Conservation (phyloP, 176 grass and related monocot species). For the Carex scoparia region DNA sequence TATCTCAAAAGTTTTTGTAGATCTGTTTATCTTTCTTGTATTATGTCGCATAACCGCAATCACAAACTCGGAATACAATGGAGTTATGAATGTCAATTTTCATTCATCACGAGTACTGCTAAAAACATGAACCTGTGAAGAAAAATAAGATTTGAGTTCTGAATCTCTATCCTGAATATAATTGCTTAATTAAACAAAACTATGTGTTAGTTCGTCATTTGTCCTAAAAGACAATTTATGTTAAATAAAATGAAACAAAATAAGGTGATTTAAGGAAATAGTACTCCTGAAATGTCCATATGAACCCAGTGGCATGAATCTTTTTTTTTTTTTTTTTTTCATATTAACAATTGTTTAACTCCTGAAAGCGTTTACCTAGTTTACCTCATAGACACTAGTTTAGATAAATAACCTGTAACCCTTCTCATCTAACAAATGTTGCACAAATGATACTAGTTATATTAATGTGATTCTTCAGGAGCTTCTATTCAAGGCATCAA, state of each 20-base stretch:
- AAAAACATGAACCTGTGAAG: not conserved
- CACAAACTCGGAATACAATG: not conserved
- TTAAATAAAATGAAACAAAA: not conserved
- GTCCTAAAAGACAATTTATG: not conserved
- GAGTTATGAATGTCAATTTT: not conserved
- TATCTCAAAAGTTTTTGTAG: not conserved
- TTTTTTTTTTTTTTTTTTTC: not conserved
- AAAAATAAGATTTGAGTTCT: too few relatives aligned
- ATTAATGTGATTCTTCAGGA: constrained; percentile 7
- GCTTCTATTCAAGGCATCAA: constrained; percentile 38
- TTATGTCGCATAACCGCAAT: not conserved
- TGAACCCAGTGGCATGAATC: not conserved
- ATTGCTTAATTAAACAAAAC: not conserved
- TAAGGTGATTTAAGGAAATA: not conserved
- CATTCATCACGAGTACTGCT: not conserved
- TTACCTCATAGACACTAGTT: not conserved
- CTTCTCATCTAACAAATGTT: not conserved
- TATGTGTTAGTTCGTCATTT: not conserved
- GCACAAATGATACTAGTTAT: too few relatives aligned
- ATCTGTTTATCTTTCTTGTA: not conserved
- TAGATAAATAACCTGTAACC: not conserved
- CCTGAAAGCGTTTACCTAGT: too few relatives aligned
- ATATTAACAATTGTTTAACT: not conserved
- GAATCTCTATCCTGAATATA: too few relatives aligned
- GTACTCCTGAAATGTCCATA: not conserved